A percentile compares a stretch with the other conserved stretches of the same genome.
Evolutionary conservation across 2,329 filamentous ascomycete species (phyloP).

Genomic region (Teratosphaeria pseudoeucalypti): DNA sequence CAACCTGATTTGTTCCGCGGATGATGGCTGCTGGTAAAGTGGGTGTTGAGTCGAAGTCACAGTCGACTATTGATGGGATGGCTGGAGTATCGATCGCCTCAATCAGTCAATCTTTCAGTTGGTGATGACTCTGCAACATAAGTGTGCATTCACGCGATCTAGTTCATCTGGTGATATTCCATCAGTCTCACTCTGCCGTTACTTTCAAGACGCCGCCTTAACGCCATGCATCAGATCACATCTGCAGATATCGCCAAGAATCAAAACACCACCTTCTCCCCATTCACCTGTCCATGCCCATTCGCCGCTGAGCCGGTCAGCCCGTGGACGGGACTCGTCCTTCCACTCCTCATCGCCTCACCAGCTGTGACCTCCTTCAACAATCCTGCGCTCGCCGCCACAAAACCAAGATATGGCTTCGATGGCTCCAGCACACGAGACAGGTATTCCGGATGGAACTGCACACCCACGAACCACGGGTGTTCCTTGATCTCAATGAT

Average conservation of each 20-base stretch:
- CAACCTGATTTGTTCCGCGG: background rate
- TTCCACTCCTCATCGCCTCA: background rate
- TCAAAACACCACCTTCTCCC: conserved; percentile 4
- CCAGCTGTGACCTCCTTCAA: conserved; percentile 38
- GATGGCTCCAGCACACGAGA: conserved; percentile 64
- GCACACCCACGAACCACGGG: conserved; percentile 74
- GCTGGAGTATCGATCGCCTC: background rate
- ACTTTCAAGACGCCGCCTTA: background rate
- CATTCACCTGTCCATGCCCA: conserved; percentile 4
- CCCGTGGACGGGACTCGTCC: background rate
- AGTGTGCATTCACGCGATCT: background rate
- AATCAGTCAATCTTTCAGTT: background rate
- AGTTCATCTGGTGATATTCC: background rate
- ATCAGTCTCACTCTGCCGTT: background rate
- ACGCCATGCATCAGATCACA: background rate
- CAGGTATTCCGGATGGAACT: conserved; percentile 83
- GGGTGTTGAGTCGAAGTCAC: background rate
- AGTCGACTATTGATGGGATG: background rate
- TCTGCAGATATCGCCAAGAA: background rate
- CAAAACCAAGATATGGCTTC: conserved; percentile 71
- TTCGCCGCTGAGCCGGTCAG: background rate
- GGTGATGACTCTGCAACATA: background rate
- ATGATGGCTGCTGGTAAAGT: background rate
- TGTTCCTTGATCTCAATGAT: conserved; percentile 73
- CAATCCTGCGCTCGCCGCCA: conserved; percentile 64